These are phyloP conservation scores for Beauveria australis DNA, from an alignment of 2,329 filamentous ascomycete genomes.

Conservation along the genomic window DNA sequence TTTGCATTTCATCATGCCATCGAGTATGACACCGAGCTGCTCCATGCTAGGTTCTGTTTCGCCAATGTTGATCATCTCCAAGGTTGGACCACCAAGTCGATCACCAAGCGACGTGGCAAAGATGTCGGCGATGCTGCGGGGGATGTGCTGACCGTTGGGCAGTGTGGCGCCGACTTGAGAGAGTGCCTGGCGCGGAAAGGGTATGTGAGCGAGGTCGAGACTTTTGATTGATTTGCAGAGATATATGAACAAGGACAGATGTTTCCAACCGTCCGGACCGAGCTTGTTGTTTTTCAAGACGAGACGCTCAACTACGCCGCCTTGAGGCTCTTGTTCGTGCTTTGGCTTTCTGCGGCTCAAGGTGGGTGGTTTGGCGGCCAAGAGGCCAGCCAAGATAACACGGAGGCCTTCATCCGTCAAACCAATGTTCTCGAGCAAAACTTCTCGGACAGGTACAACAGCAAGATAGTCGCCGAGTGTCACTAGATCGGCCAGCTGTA, in stretches of 20 bases:
- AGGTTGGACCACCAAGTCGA: slow-evolving; percentile 62
- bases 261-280: slow-evolving; percentile 79
- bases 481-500: slow-evolving; percentile 74
- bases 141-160: slow-evolving; percentile 26
- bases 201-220: slow-evolving; percentile 78
- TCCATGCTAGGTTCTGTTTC: slow-evolving; percentile 66
- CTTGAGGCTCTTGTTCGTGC: slow-evolving; percentile 38
- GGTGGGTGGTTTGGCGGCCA: slow-evolving; percentile 66
- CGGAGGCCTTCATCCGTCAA: slow-evolving; percentile 80
- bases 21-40: slow-evolving; percentile 69
- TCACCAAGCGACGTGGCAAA: slow-evolving; percentile 70
- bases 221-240: slow-evolving; percentile 80
- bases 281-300: slow-evolving; percentile 90
- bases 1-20: slow-evolving; percentile 71
- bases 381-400: slow-evolving; percentile 75
- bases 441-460: slow-evolving; percentile 79
- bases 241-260: slow-evolving; percentile 83
- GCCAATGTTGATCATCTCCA: slow-evolving; percentile 78
- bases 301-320: slow-evolving; percentile 76
- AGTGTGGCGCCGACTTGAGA: slow-evolving; percentile 21
- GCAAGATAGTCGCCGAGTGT: slow-evolving; percentile 92
- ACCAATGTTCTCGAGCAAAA: slow-evolving; percentile 80
- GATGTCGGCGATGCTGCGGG: slow-evolving; percentile 42
- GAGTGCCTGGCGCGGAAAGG: slow-evolving; percentile 51
- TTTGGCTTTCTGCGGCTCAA: slow-evolving; percentile 41